Base-by-base conservation (phyloP, 73 alveolate species). In the Halteria grandinella region DNA sequence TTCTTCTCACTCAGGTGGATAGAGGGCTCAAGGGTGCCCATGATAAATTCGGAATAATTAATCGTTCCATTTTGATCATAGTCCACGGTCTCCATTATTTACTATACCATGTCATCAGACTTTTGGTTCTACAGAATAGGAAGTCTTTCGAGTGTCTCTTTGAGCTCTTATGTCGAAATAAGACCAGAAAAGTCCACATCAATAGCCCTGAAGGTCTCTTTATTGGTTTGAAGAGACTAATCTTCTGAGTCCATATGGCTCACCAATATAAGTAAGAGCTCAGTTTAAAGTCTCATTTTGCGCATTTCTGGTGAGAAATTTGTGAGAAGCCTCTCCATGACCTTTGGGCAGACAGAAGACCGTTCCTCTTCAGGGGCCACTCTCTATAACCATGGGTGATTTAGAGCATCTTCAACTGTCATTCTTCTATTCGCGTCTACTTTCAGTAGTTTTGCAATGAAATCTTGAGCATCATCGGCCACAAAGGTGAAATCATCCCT, bases 351-450 rank as follows among this genome's bases (percentile, higher is more conserved):
- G 6, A 70, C 23, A 12, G n/a, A 44, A 4, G 14, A 23, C 18
- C 11, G 29, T n/a, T n/a, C n/a, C 10, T 62, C 21, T 11, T 62
- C 78, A n/a, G 60, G 14, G 4, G 83, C 92, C 31, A n/a, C n/a
- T n/a, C 84, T 82, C 11, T 25, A 50, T 51, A 90, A 51, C 97
- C 97, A 90, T 17, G 90, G 84, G 55, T 90, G 97, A 15, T 69
- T 37, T n/a, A 88, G 48, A 23, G 85, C 79, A 28, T 75, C 69
- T 44, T 90, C 91, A 33, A 78, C 71, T 15, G 71, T 71, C 57
- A 87, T 58, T 55, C 97, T 82, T 57, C 88, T 72, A 12, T 34
- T 27, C 17, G 78, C 63, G 5, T 62, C 18, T 7, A 44, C 14
- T 11, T 62, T 43, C 8, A 62, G 25, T 20, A 62, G 18, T 41